Base-by-base conservation (phyloP, 352 stramenopile species). In the Blastocystis sp. region DNA sequence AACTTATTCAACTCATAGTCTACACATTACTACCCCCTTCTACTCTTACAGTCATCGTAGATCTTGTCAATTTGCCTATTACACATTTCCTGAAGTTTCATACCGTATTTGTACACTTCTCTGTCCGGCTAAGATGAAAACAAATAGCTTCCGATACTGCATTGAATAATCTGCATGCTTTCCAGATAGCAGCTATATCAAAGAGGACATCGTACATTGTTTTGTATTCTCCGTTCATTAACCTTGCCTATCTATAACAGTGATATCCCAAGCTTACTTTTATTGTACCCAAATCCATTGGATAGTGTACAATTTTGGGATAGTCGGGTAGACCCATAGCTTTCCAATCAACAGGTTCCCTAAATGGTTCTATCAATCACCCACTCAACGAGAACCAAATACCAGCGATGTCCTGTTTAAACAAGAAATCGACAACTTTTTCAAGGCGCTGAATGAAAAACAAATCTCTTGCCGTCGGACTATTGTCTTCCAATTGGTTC, bases 221-320 rank as follows among this genome's bases (percentile, higher is more conserved):
- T 3, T 2, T 55, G 73, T 85, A 85, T 7, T 66, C 16, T 7
- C 50, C 50, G 16, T 26, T 65, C n/a, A 66, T 34, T 20, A 85
- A 18, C 53, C 43, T 65, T 3, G 26, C 41, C 73, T 85, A 81
- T 30, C n/a, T 2, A 6, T 16, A 3, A 66, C 20, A 8, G 26
- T 45, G 13, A 26, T 9, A 18, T 68, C 6, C 13, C 53, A 18
- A 43, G 50, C 37, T 13, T 68, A 85, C 73, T 7, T 68, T 20
- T 20, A 85, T 66, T 6, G 73, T 85, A 13, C 47, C 50, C 4
- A 85, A 45, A 85, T 85, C 73, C 73, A 85, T 85, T 26, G 73
- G 73, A 85, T 85, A 85, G 24, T 50, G 37, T 1, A 85, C 53
- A 39, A 85, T 43, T 26, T 50, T 41, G 39, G 50, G 73, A 45